A percentile compares a stretch with the other conserved stretches of the same genome.
These are phyloP conservation scores for Tulasnella sp. DNA, from an alignment of 768 basidiomycete genomes.

Conservation along the genomic window DNA sequence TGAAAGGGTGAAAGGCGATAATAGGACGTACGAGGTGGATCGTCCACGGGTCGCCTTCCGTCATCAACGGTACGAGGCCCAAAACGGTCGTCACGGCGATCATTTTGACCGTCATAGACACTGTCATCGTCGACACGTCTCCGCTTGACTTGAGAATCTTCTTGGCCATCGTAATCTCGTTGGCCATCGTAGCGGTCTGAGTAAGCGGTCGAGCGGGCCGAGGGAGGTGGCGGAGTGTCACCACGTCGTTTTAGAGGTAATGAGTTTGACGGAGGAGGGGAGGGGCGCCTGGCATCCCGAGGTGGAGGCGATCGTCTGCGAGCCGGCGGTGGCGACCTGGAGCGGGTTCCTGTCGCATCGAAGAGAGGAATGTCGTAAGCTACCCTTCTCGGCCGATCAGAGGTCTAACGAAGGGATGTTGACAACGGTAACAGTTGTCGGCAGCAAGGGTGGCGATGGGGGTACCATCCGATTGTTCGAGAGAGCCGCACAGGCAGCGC, in stretches of 20 bases:
- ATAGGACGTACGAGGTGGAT: not conserved
- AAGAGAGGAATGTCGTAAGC: conserved; percentile 4
- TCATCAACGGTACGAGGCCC: not conserved
- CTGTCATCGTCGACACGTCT: not conserved
- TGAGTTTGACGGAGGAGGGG: not conserved
- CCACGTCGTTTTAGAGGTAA: conserved; percentile 20
- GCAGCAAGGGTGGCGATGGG: not conserved
- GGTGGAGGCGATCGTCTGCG: conserved; percentile 6
- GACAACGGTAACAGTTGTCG: not conserved
- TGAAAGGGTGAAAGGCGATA: too few relatives aligned
- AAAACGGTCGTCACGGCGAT: not conserved
- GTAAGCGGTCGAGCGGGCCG: not conserved
- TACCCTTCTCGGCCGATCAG: not conserved
- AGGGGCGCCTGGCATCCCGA: not conserved
- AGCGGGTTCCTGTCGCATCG: conserved; percentile 6
- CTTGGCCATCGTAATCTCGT: not conserved
- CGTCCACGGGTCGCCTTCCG: not conserved
- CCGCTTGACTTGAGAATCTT: conserved; percentile 1
- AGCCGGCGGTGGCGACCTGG: not conserved
- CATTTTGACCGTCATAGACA: not conserved
- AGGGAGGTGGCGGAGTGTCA: not conserved
- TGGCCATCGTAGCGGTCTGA: not conserved
- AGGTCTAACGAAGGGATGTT: not conserved
- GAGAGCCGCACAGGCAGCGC: not conserved
- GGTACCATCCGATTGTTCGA: not conserved